Base-by-base conservation (phyloP, 2,329 filamentous ascomycete genomes). In the Fusarium siculi region DNA sequence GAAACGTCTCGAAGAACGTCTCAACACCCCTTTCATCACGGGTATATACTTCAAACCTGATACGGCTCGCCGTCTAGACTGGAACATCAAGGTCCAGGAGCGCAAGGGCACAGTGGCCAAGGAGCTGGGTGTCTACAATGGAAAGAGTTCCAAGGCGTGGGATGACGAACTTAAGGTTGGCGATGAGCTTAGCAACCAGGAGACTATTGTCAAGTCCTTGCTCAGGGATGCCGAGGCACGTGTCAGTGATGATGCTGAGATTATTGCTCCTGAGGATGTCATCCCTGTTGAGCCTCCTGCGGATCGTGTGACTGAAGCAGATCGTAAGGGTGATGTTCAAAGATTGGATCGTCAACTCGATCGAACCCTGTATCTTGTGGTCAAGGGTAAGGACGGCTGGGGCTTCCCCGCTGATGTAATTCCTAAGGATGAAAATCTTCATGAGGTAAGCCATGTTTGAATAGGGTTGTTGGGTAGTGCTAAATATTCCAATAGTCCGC, bases 11-110 rank as follows among this genome's bases (percentile, higher is more conserved):
- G 97, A 98, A 83, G 96, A 99, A 87, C 93, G 96, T 47, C 88
- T 97, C 58, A 91, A 92, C 25, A 88, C 96, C 9, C 93, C 95
- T 4, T 99, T 98, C 82, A 93, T 93, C 63, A 91, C 93, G 75
- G 93, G 93, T 81, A 96, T 98, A 85, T 99, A 97, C 88, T 97
- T 95, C 89, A 97, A 97, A 86, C 91, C 91, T 76, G 93, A 94
- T 80, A 97, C 95, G 16, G 92, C 95, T 3, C 88, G 90, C 14
- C 93, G 95, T 74, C 86, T 94, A 56, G 95, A 98, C 84, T 98
- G 95, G 94, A 93, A 95, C 82, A 88, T 94, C 80, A 97, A 97
- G 84, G 89, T 94, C 72, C 87, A 87, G 76, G 92, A 94, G 80
- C 92, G 96, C 58, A 82, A 86, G 64, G 88, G 91, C 78, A 92